These are phyloP conservation scores for Paecilomyces variotii DNA, from an alignment of 2,329 filamentous ascomycete genomes.

Conservation along the genomic window DNA sequence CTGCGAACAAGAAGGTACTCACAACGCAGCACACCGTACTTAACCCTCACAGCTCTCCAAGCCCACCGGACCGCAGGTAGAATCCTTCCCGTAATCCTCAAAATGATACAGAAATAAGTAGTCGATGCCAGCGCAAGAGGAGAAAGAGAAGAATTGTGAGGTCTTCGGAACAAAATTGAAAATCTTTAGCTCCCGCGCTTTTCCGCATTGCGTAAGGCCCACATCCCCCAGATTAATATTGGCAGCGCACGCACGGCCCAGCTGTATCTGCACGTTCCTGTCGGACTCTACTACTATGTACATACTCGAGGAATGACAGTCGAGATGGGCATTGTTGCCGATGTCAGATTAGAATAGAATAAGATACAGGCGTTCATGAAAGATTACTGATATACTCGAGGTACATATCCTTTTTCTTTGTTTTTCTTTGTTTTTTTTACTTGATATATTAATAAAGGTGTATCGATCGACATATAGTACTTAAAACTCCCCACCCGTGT, in stretches of 20 bases:
- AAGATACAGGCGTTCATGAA: not conserved
- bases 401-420: not conserved
- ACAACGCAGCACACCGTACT: constrained; percentile 10
- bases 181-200: constrained; percentile 29
- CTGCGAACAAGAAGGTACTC: constrained; percentile 11
- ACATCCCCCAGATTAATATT: constrained; percentile 9
- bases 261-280: constrained; percentile 4
- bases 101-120: constrained; percentile 1
- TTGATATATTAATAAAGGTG: not conserved
- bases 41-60: constrained; percentile 17
- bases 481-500: not conserved
- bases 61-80: constrained; percentile 14
- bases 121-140: constrained; percentile 1
- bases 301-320: not conserved
- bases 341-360: not conserved
- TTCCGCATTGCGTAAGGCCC: constrained; percentile 33
- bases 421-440: too few relatives aligned
- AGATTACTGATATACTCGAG: not conserved
- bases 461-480: not conserved
- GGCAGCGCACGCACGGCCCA: constrained; percentile 10
- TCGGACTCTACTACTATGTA: not conserved
- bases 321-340: not conserved
- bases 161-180: constrained; percentile 15
- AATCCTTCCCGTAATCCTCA: not conserved
- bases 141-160: constrained; percentile 9